phyloP scores from a whole-genome alignment of 257 asterid genomes.

The Oldenlandia corymbosa region DNA sequence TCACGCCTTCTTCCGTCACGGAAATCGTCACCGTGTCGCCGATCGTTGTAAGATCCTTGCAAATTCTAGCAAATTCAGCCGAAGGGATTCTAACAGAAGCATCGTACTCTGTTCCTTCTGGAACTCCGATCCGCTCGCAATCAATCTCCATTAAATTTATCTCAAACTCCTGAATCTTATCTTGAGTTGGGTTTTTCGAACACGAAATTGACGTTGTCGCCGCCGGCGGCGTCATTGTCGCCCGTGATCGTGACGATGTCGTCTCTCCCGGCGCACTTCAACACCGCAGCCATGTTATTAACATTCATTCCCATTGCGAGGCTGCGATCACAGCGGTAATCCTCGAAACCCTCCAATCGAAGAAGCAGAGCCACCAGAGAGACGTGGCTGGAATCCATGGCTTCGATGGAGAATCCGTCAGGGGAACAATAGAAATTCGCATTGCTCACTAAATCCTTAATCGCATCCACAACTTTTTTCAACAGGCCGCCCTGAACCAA shows the following conservation, averaged over 20 bases:
- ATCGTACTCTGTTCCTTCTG: conserved; percentile 39
- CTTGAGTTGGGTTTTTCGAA: conserved; percentile 37
- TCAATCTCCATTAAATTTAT: too few relatives aligned
- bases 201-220: conserved; percentile 41
- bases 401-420: conserved; percentile 40
- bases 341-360: conserved; percentile 41
- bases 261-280: conserved; percentile 39
- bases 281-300: conserved; percentile 31
- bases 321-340: conserved; percentile 40
- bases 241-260: conserved; percentile 40
- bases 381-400: conserved; percentile 44
- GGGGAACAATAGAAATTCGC: conserved; percentile 45
- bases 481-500: conserved; percentile 39
- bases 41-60: conserved; percentile 35
- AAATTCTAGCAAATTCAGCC: conserved; percentile 38
- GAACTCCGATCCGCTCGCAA: not conserved
- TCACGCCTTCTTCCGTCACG: conserved; percentile 93
- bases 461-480: conserved; percentile 36
- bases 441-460: conserved; percentile 35
- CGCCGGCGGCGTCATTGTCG: conserved; percentile 40
- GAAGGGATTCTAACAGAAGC: conserved; percentile 46
- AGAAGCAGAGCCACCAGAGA: conserved; percentile 41
- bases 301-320: conserved; percentile 41
- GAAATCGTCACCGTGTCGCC: conserved; percentile 59
- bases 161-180: too few relatives aligned